Evolutionary conservation across 2,329 filamentous ascomycete species (phyloP).

Genomic region (Colletotrichum sp.): DNA sequence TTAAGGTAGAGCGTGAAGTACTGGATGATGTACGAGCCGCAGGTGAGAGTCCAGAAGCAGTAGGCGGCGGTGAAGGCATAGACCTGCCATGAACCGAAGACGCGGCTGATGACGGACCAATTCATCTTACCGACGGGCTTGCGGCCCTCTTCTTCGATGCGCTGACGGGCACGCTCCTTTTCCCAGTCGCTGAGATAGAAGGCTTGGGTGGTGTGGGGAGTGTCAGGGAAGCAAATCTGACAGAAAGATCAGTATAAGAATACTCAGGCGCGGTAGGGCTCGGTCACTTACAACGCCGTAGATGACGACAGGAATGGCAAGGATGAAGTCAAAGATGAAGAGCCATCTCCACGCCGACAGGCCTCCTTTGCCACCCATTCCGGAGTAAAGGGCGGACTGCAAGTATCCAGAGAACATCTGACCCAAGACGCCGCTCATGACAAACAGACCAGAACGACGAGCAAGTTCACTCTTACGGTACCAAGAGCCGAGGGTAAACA

Average conservation of each 20-base stretch:
- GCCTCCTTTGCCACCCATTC: conserved; percentile 37
- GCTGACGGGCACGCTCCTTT: conserved; percentile 64
- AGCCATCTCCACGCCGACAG: conserved; percentile 40
- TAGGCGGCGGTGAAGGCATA: conserved; percentile 46
- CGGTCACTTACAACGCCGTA: conserved; percentile 28
- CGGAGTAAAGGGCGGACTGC: conserved; percentile 33
- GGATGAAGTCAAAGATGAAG: conserved; percentile 41
- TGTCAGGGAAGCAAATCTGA: conserved; percentile 41
- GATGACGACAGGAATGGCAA: conserved; percentile 40
- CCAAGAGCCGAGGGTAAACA: conserved; percentile 61
- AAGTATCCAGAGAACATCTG: conserved; percentile 40
- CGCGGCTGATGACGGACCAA: conserved; percentile 38
- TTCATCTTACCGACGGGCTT: conserved; percentile 39
- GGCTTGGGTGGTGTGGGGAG: conserved; percentile 43
- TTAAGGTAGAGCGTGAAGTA: conserved; percentile 46
- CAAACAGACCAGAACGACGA: conserved; percentile 60
- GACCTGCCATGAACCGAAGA: conserved; percentile 46
- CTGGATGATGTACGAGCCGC: conserved; percentile 42
- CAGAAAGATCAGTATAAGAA: background rate
- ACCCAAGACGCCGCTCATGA: conserved; percentile 58
- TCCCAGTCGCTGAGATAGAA: conserved; percentile 58
- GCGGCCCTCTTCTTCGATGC: conserved; percentile 65
- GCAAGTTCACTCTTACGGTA: conserved; percentile 63
- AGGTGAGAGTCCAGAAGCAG: conserved; percentile 41
- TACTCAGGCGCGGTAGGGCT: rapidly evolving